These are phyloP conservation scores for Camellia oleifera DNA, from an alignment of 179 eudicot species.

Conservation along the genomic window DNA sequence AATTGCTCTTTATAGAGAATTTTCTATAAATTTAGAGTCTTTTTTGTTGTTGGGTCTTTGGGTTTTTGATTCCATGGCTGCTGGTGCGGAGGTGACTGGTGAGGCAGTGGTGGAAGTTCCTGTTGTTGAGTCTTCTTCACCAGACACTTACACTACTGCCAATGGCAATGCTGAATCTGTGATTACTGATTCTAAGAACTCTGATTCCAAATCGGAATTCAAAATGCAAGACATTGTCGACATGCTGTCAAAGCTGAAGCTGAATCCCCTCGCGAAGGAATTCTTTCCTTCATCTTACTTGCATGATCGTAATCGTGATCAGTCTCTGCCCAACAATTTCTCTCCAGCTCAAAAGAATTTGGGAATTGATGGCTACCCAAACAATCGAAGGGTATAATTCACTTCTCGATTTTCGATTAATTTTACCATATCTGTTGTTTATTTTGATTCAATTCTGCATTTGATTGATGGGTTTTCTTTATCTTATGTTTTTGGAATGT, in stretches of 20 bases:
- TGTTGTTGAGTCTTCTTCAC: constrained; percentile 29
- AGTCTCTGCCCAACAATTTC: constrained; percentile 26
- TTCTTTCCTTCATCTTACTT: constrained; percentile 64
- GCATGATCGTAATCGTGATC: constrained; percentile 44
- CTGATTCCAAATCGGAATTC: constrained; percentile 52
- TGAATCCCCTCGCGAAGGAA: constrained; percentile 88
- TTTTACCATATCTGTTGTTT: neutral
- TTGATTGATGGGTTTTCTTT: constrained; percentile 17
- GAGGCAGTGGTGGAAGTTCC: constrained; percentile 23
- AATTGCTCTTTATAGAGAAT: neutral
- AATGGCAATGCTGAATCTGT: neutral
- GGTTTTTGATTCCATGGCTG: constrained; percentile 34
- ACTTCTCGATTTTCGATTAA: neutral
- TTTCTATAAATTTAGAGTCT: neutral
- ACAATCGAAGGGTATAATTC: constrained; percentile 55
- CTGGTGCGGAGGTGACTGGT: constrained; percentile 32
- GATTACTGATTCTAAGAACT: constrained; percentile 15
- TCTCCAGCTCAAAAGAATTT: constrained; percentile 30
- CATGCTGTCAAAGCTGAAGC: constrained; percentile 68
- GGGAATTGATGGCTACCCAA: constrained; percentile 36
- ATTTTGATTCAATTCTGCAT: constrained; percentile 1
- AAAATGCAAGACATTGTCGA: constrained; percentile 61
- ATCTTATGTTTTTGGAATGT: constrained; percentile 5
- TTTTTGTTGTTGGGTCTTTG: constrained; percentile 8
- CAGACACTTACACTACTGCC: constrained; percentile 11